These are phyloP conservation scores for Coccomyxa subellipsoidea DNA, from an alignment of 163 green algal species.

Conservation along the genomic window DNA sequence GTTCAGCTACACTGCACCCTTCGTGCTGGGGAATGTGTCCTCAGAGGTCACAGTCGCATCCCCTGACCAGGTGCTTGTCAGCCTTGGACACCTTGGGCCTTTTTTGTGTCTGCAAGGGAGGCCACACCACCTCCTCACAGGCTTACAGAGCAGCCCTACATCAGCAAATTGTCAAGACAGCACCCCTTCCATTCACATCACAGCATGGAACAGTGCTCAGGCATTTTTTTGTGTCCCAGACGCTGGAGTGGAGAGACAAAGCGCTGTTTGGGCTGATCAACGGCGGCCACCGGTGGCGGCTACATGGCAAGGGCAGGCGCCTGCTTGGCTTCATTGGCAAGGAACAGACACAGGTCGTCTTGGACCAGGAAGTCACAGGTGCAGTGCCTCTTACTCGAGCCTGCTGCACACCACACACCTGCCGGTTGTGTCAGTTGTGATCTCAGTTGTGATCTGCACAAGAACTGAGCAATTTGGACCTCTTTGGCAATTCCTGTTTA, in stretches of 20 bases:
- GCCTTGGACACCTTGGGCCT: no score
- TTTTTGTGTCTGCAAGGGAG: no score
- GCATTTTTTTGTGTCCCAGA: neutral
- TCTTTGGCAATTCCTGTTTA: neutral
- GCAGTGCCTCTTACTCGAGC: neutral
- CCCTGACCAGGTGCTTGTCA: neutral
- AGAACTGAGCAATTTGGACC: no score
- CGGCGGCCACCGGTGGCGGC: neutral
- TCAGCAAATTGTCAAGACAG: no score
- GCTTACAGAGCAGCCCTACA: no score
- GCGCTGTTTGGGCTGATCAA: neutral
- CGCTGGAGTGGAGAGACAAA: neutral
- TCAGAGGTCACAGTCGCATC: neutral
- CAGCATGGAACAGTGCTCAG: neutral
- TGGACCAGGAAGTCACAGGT: constrained; percentile 5
- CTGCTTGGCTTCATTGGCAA: neutral
- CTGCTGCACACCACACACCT: neutral
- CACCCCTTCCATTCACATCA: no score
- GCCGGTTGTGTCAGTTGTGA: neutral
- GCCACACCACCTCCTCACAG: no score
- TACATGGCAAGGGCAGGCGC: neutral
- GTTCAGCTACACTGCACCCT: neutral
- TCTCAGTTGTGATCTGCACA: no score
- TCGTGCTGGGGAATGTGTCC: neutral
- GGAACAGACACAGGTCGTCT: neutral